Percentiles rank a stretch among this genome's conserved stretches.
Conservation (phyloP, 148 eudicot species). For the Diospyros kaki region DNA sequence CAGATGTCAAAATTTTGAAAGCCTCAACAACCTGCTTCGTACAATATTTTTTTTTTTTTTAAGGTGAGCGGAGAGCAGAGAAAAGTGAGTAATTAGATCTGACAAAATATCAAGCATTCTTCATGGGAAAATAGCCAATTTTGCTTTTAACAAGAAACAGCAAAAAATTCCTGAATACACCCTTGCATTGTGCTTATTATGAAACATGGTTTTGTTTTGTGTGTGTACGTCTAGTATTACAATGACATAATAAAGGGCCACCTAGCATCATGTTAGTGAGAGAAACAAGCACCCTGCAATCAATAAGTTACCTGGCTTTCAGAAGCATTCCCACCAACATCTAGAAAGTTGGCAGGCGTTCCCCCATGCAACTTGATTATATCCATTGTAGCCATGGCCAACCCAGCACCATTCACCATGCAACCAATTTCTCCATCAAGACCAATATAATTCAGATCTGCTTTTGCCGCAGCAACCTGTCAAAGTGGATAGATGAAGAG, state of each 20-base stretch:
- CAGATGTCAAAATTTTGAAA: constrained; percentile 92
- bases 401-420: constrained; percentile 98
- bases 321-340: constrained; percentile 98
- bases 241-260: neutral
- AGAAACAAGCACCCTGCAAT: constrained; percentile 10
- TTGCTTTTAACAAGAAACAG: neutral
- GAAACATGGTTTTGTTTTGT: neutral
- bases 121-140: neutral
- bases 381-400: constrained; percentile 99
- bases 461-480: constrained; percentile 94
- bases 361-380: constrained; percentile 95
- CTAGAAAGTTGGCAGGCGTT: constrained; percentile 97
- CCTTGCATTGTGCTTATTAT: neutral
- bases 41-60: neutral
- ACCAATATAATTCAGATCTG: constrained; percentile 92
- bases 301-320: constrained; percentile 64
- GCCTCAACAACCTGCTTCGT: constrained; percentile 66
- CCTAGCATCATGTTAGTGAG: neutral
- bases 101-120: neutral
- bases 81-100: neutral
- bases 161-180: neutral
- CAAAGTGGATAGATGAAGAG: neutral
- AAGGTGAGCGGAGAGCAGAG: too few relatives aligned
- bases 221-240: too few relatives aligned
- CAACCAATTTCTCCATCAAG: constrained; percentile 99